Evolutionary conservation across 148 eudicot species (phyloP).

Genomic region (Diospyros lotus): DNA sequence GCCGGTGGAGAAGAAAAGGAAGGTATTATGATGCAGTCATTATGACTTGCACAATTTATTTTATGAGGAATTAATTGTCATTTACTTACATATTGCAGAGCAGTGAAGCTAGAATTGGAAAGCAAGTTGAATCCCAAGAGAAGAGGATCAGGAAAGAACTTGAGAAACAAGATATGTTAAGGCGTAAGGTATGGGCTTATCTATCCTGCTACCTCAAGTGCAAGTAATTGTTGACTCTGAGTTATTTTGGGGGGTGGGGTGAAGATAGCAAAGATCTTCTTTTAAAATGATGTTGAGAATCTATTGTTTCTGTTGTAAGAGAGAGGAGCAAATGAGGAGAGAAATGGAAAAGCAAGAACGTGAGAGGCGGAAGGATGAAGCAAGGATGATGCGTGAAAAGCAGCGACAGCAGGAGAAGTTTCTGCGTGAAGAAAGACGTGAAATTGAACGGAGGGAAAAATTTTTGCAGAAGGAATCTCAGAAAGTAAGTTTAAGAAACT

Average conservation of each 20-base stretch:
- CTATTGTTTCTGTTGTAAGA: conserved; percentile 23
- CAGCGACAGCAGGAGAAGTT: conserved; percentile 45
- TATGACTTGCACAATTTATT: neutral
- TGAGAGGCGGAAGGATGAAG: conserved; percentile 53
- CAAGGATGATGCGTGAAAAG: conserved; percentile 43
- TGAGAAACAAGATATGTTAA: conserved; percentile 47
- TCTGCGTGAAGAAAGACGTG: conserved; percentile 58
- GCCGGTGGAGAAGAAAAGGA: conserved; percentile 40
- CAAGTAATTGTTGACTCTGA: neutral
- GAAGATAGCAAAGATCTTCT: neutral
- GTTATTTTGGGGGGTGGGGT: too few species aligned
- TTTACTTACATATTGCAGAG: conserved; percentile 26
- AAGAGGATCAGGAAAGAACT: conserved; percentile 43
- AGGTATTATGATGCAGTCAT: conserved; percentile 24
- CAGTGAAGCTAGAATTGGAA: conserved; percentile 33
- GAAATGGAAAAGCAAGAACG: conserved; percentile 64
- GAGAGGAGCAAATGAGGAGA: conserved; percentile 48
- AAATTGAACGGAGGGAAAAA: conserved; percentile 55
- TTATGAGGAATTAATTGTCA: neutral
- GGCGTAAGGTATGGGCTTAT: conserved; percentile 38
- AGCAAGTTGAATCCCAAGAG: conserved; percentile 38
- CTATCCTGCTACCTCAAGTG: neutral
- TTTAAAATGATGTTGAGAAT: conserved; percentile 9
- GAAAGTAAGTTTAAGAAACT: conserved; percentile 26
- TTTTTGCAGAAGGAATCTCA: conserved; percentile 48